Evolutionary conservation across 495 filamentous ascomycete genomes (phyloP).

Genomic region (Haplographium delicatum): DNA sequence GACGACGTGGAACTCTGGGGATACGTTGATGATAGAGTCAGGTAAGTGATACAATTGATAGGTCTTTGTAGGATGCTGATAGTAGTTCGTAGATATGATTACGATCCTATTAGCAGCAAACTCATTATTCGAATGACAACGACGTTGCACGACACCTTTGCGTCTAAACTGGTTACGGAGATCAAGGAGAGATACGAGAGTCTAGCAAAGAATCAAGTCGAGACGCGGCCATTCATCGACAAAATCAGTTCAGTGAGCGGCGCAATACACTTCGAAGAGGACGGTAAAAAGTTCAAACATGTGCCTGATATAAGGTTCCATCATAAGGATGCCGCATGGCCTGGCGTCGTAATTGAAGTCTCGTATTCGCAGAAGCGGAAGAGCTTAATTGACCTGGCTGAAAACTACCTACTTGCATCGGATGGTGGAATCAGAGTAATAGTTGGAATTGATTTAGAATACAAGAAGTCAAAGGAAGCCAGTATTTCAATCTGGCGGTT

Average conservation of each 20-base stretch:
- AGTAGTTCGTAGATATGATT: slow-evolving; percentile 21
- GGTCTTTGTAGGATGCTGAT: slow-evolving; percentile 7
- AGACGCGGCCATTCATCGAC: slow-evolving; percentile 16
- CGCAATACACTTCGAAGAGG: slow-evolving; percentile 17
- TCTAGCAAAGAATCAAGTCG: slow-evolving; percentile 11
- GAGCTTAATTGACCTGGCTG: slow-evolving; percentile 14
- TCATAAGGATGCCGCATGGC: slow-evolving; percentile 19
- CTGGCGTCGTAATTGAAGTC: slow-evolving; percentile 20
- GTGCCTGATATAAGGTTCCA: slow-evolving; percentile 19
- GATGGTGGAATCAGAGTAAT: slow-evolving; percentile 18
- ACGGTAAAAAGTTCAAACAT: slow-evolving; percentile 18
- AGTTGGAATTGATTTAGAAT: slow-evolving; percentile 21
- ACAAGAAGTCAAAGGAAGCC: slow-evolving; percentile 20
- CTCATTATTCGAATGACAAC: slow-evolving; percentile 19
- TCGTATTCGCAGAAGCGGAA: slow-evolving; percentile 21
- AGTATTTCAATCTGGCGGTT: slow-evolving; percentile 20
- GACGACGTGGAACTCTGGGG: slow-evolving; percentile 15
- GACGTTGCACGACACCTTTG: slow-evolving; percentile 18
- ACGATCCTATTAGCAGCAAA: slow-evolving; percentile 18
- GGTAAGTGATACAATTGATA: slow-evolving; percentile 15
- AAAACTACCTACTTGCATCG: slow-evolving; percentile 21
- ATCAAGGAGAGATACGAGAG: slow-evolving; percentile 11
- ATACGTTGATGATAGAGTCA: slow-evolving; percentile 15
- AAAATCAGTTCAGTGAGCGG: slow-evolving; percentile 17
- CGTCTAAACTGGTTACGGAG: slow-evolving; percentile 10